A percentile compares a stretch with the other conserved stretches of the same genome.
Evolutionary conservation across 2,329 filamentous ascomycete genomes (phyloP).

Genomic region (Mycosphaerelloides madeirae): DNA sequence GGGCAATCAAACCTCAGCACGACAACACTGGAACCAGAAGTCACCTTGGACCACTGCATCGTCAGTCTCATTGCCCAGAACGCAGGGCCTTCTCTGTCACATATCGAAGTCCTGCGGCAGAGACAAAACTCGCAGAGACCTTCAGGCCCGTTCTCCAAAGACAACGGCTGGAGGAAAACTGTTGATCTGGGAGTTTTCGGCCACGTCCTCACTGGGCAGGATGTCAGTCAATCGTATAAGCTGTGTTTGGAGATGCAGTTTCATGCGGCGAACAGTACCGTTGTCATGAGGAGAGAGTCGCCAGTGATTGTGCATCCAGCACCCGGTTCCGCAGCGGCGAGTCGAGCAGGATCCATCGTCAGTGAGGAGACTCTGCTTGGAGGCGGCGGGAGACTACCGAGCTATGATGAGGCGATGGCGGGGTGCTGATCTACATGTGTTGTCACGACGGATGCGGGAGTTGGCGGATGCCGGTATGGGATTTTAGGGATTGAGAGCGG

Average conservation of each 20-base stretch:
- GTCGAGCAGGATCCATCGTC: no score
- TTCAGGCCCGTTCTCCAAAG: constrained; percentile 9
- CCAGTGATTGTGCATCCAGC: constrained; percentile 1
- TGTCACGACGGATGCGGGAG: not conserved
- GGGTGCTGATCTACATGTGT: not conserved
- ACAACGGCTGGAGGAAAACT: constrained; percentile 6
- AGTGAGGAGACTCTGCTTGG: no score
- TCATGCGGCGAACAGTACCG: constrained; percentile 5
- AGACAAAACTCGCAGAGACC: constrained; percentile 6
- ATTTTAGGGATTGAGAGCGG: no score
- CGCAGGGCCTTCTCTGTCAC: constrained; percentile 6
- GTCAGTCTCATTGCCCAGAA: constrained; percentile 14
- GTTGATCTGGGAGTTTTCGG: constrained; percentile 11
- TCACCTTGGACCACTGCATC: constrained; percentile 14
- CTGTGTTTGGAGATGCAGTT: constrained; percentile 13
- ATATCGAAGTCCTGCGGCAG: constrained; percentile 9
- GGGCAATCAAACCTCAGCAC: not conserved
- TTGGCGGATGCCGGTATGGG: no score
- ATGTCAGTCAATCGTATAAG: constrained; percentile 12
- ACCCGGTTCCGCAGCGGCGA: not conserved
- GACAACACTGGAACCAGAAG: constrained; percentile 1
- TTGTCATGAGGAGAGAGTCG: constrained; percentile 4
- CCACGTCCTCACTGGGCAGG: constrained; percentile 8
- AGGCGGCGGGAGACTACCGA: not conserved
- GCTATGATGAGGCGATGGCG: constrained; percentile 1